Evolutionary conservation across 192 early-diverging fungal species (phyloP).

Genomic region (Cetraspora pellucida): DNA sequence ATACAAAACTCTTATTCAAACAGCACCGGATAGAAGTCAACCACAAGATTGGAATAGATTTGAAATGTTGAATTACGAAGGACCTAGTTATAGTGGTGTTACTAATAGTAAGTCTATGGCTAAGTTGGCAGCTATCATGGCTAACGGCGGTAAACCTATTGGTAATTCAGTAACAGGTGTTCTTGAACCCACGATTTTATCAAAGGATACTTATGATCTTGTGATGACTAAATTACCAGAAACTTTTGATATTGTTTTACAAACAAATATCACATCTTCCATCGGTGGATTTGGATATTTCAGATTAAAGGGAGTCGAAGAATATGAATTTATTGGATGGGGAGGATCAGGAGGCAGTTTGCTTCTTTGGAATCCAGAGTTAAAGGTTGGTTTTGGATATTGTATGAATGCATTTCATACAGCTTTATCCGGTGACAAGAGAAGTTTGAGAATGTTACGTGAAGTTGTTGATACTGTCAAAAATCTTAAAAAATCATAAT

Average conservation of each 20-base stretch:
- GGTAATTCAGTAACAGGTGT: conserved; percentile 33
- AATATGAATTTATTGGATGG: conserved; percentile 59
- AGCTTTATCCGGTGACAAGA: conserved; percentile 54
- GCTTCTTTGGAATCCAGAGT: conserved; percentile 57
- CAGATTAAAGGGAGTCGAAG: conserved; percentile 27
- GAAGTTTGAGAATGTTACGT: conserved; percentile 54
- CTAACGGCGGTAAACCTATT: conserved; percentile 55
- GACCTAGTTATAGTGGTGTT: conserved; percentile 53
- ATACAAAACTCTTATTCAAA: conserved; percentile 38
- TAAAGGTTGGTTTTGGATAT: conserved; percentile 60
- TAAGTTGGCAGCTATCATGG: conserved; percentile 61
- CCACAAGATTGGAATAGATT: conserved; percentile 45
- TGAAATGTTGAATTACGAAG: conserved; percentile 43
- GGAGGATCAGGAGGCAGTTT: conserved; percentile 64
- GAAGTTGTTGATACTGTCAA: conserved; percentile 43
- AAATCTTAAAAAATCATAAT: neutral
- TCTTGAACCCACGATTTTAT: conserved; percentile 37
- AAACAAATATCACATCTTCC: conserved; percentile 34
- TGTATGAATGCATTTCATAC: conserved; percentile 58
- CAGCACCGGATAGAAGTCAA: conserved; percentile 34
- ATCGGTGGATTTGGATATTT: conserved; percentile 49
- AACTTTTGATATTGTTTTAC: conserved; percentile 35
- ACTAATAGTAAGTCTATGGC: conserved; percentile 62
- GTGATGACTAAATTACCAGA: conserved; percentile 32
- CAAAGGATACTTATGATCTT: conserved; percentile 37